Evolutionary conservation across 306 rosid species (phyloP).

Genomic region (Cyclanthera cordifolia): DNA sequence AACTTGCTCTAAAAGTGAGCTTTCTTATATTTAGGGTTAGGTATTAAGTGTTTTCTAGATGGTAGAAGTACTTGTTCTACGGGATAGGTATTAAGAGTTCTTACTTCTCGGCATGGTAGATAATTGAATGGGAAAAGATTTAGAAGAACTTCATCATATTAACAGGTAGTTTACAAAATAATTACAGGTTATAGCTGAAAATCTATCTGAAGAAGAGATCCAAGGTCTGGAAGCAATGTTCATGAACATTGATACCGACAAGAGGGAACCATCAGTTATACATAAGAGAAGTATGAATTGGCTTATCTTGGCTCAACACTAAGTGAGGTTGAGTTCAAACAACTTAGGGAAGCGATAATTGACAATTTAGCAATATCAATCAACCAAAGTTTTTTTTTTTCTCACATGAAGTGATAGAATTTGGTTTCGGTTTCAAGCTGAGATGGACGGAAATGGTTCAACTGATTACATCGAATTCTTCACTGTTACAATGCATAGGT

Average conservation of each 20-base stretch:
- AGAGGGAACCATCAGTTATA: constrained; percentile 84
- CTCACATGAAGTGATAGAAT: background rate
- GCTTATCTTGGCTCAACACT: constrained; percentile 78
- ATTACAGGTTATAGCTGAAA: constrained; percentile 76
- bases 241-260: constrained; percentile 70
- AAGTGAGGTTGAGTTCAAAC: constrained; percentile 62
- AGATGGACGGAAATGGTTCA: constrained; percentile 75
- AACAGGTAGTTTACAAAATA: background rate
- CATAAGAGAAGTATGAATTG: constrained; percentile 62
- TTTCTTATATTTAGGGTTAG: background rate
- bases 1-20: background rate
- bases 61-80: background rate
- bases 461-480: constrained; percentile 82
- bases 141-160: background rate
- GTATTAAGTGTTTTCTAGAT: background rate
- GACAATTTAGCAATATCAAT: background rate
- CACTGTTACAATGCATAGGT: constrained; percentile 86
- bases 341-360: constrained; percentile 83
- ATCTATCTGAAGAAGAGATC: constrained; percentile 79
- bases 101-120: background rate
- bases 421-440: constrained; percentile 43
- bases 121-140: background rate
- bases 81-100: background rate
- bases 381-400: background rate
- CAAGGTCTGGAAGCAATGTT: constrained; percentile 85